phyloP scores from a whole-genome alignment of 805 yeast species.

The Priceomyces melissophilus region DNA sequence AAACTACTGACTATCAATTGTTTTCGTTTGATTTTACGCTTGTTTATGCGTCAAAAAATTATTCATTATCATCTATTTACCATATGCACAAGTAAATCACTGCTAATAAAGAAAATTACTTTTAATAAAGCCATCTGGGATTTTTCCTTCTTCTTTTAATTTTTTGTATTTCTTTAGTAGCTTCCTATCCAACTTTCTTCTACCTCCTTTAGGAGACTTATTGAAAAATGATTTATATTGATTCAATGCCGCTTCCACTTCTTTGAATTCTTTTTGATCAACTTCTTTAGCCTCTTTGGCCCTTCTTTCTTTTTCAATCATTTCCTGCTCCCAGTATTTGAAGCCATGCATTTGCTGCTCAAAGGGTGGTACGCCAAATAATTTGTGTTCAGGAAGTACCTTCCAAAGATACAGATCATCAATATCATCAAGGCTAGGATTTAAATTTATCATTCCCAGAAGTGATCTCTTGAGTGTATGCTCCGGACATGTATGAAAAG shows the following conservation, averaged over 20 bases:
- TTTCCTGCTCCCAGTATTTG: slow-evolving; percentile 33
- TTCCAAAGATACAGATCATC: slow-evolving; percentile 42
- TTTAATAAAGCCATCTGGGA: slow-evolving; percentile 14
- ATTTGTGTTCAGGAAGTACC: slow-evolving; percentile 30
- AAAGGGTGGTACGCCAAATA: slow-evolving; percentile 35
- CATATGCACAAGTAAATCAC: neutral
- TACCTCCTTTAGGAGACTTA: slow-evolving; percentile 18
- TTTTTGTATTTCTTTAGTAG: slow-evolving; percentile 30
- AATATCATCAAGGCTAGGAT: slow-evolving; percentile 31
- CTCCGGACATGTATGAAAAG: slow-evolving; percentile 26
- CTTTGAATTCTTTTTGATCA: slow-evolving; percentile 20
- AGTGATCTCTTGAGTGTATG: slow-evolving; percentile 38
- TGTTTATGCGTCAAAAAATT: neutral
- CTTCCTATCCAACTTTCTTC: slow-evolving; percentile 33
- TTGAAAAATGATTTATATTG: slow-evolving; percentile 23
- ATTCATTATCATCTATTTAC: slow-evolving; percentile 1
- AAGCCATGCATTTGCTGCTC: slow-evolving; percentile 26
- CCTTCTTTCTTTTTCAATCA: slow-evolving; percentile 19
- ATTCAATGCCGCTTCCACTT: slow-evolving; percentile 16
- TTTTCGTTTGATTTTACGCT: neutral
- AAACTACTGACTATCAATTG: slow-evolving; percentile 3
- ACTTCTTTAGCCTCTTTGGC: slow-evolving; percentile 14
- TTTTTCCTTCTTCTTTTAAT: slow-evolving; percentile 25
- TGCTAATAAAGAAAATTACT: slow-evolving; percentile 6
- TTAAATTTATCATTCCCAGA: slow-evolving; percentile 37